Conservation (phyloP, 2,329 filamentous ascomycete genomes). For the Pseudofabraea citricarpa region DNA sequence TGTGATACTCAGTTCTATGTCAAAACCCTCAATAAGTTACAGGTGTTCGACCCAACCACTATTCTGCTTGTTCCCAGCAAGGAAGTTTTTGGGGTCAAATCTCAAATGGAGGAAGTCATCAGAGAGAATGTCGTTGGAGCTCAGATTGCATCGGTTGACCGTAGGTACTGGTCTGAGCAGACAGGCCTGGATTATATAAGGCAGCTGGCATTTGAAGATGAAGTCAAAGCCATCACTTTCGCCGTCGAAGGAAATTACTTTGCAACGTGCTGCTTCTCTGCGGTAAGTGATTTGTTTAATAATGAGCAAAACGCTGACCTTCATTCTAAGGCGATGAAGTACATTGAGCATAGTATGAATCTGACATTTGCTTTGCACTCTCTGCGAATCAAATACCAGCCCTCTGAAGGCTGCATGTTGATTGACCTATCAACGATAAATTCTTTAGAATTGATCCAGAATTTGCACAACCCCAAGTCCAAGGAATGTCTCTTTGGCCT, state of each 20-base stretch:
- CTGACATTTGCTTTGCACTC: constrained; percentile 73
- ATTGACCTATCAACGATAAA: constrained; percentile 86
- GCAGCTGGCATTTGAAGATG: constrained; percentile 72
- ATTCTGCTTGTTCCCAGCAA: constrained; percentile 73
- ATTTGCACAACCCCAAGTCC: constrained; percentile 71
- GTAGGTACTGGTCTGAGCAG: constrained; percentile 78
- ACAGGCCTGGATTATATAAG: constrained; percentile 74
- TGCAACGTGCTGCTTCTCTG: constrained; percentile 78
- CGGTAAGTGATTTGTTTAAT: constrained; percentile 48
- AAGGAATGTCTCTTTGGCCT: constrained; percentile 80
- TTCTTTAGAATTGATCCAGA: constrained; percentile 87
- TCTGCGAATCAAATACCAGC: constrained; percentile 79
- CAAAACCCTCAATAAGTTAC: constrained; percentile 80
- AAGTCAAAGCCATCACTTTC: constrained; percentile 76
- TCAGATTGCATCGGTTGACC: constrained; percentile 60
- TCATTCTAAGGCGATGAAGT: constrained; percentile 64
- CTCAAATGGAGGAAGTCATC: constrained; percentile 69
- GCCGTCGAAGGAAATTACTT: constrained; percentile 81
- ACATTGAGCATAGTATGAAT: constrained; percentile 65
- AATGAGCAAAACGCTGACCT: neutral
- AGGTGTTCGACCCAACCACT: constrained; percentile 72
- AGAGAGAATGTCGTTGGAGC: constrained; percentile 65
- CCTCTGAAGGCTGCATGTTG: constrained; percentile 91
- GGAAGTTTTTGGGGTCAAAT: constrained; percentile 59
- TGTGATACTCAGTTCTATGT: constrained; percentile 91